A percentile compares a stretch with the other conserved stretches of the same genome.
These are phyloP conservation scores for Linderniella brevidens DNA, from an alignment of 257 asterid genomes.

Conservation along the genomic window DNA sequence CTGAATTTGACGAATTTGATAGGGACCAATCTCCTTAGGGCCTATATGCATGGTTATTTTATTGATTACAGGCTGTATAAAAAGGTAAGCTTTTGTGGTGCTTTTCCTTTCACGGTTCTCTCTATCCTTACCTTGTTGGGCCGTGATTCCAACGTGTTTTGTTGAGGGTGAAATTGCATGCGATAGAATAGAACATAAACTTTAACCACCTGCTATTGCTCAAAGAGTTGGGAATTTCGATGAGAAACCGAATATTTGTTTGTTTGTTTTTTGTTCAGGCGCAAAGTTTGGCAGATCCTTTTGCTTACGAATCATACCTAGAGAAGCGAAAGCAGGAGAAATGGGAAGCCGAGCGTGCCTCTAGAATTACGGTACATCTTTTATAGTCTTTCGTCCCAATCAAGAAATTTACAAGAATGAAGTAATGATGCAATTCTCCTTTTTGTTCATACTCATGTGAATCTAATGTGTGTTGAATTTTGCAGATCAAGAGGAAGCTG, in stretches of 20 bases:
- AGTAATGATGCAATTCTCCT: not conserved
- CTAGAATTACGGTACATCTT: conserved; percentile 69
- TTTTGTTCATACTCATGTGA: not conserved
- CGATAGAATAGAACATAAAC: too few relatives aligned
- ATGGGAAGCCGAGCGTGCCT: conserved; percentile 29
- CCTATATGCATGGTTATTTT: conserved; percentile 89
- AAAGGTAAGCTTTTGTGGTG: conserved; percentile 29
- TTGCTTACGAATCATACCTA: conserved; percentile 52
- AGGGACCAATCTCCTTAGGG: conserved; percentile 75
- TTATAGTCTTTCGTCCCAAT: conserved; percentile 8
- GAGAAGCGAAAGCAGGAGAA: conserved; percentile 66
- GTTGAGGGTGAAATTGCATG: too few relatives aligned
- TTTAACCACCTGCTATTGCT: not conserved
- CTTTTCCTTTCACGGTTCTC: too few relatives aligned
- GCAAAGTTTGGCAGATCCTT: conserved; percentile 55
- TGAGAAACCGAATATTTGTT: too few relatives aligned
- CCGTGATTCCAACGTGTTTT: too few relatives aligned
- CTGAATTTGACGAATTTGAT: conserved; percentile 62
- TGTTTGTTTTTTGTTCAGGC: conserved; percentile 32
- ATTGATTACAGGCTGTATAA: conserved; percentile 66
- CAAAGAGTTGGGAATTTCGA: not conserved
- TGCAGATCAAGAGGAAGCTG: conserved; percentile 56
- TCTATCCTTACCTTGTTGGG: too few relatives aligned
- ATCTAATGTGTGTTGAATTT: not conserved
- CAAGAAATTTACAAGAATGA: conserved; percentile 8